phyloP scores from a whole-genome alignment of 768 basidiomycete genomes.

The Lentinula sp. region DNA sequence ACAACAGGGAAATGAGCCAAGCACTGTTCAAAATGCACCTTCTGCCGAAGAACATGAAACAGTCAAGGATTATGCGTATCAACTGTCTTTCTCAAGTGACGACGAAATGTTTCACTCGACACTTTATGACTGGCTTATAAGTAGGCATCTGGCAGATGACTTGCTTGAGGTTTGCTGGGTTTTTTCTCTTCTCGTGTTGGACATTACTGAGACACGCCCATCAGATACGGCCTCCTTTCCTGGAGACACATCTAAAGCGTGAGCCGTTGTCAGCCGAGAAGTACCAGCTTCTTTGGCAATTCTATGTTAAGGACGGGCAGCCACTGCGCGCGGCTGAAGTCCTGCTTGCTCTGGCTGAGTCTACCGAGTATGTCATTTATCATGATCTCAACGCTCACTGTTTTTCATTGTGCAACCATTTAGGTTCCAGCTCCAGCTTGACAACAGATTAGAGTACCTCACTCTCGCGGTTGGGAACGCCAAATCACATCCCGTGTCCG shows the following conservation, averaged over 20 bases:
- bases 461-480: slow-evolving; percentile 94
- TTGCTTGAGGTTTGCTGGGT: slow-evolving; percentile 78
- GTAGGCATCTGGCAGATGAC: slow-evolving; percentile 75
- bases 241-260: slow-evolving; percentile 82
- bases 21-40: slow-evolving; percentile 16
- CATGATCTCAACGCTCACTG: neutral
- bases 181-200: neutral
- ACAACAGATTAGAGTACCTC: slow-evolving; percentile 82
- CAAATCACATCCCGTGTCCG: slow-evolving; percentile 86
- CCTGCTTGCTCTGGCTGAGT: slow-evolving; percentile 77
- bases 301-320: slow-evolving; percentile 89
- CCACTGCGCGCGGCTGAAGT: slow-evolving; percentile 86
- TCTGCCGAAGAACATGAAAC: slow-evolving; percentile 53
- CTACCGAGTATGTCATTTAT: slow-evolving; percentile 56
- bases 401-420: neutral
- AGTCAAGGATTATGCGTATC: slow-evolving; percentile 80
- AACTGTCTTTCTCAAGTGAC: slow-evolving; percentile 74
- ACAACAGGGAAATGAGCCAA: slow-evolving; percentile 37
- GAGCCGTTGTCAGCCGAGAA: slow-evolving; percentile 79
- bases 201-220: slow-evolving; percentile 8
- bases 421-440: slow-evolving; percentile 65
- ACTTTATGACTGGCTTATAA: slow-evolving; percentile 92
- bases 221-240: slow-evolving; percentile 80
- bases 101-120: slow-evolving; percentile 94
- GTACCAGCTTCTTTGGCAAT: slow-evolving; percentile 92